Conservation (phyloP, 2,329 filamentous ascomycete genomes). For the Catunica adiposa region DNA sequence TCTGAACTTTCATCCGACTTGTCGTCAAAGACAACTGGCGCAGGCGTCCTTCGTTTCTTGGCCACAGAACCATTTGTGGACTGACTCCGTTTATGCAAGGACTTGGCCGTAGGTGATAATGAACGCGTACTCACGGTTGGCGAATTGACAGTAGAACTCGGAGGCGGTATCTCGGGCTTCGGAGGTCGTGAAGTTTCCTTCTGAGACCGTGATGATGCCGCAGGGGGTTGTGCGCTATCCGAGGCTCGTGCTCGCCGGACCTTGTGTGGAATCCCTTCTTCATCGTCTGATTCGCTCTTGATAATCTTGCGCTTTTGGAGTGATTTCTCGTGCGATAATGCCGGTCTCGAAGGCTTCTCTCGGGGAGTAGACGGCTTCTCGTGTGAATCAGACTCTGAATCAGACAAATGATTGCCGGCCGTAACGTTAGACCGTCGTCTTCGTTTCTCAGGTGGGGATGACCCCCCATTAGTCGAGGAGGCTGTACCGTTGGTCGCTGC, state of each 20-base stretch:
- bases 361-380: slow-evolving; percentile 34
- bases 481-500: not conserved
- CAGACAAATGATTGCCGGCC: slow-evolving; percentile 30
- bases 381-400: slow-evolving; percentile 35
- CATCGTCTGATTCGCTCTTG: slow-evolving; percentile 41
- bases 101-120: slow-evolving; percentile 36
- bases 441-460: slow-evolving; percentile 9
- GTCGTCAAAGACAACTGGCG: slow-evolving; percentile 43
- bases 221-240: slow-evolving; percentile 13
- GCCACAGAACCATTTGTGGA: slow-evolving; percentile 46
- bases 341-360: slow-evolving; percentile 24
- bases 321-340: slow-evolving; percentile 4
- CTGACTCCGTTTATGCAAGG: slow-evolving; percentile 44
- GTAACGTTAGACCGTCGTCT: slow-evolving; percentile 9
- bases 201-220: not conserved
- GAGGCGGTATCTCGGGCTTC: slow-evolving; percentile 1
- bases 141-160: slow-evolving; percentile 3
- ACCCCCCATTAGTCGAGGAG: not conserved
- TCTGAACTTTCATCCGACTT: slow-evolving; percentile 51
- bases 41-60: slow-evolving; percentile 50
- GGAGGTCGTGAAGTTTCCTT: slow-evolving; percentile 11
- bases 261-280: slow-evolving; percentile 34
- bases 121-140: slow-evolving; percentile 26
- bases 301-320: slow-evolving; percentile 35
- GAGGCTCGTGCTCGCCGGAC: slow-evolving; percentile 31